Evolutionary conservation across 257 asterid genomes (phyloP).

Genomic region (Salvia miltiorrhiza): DNA sequence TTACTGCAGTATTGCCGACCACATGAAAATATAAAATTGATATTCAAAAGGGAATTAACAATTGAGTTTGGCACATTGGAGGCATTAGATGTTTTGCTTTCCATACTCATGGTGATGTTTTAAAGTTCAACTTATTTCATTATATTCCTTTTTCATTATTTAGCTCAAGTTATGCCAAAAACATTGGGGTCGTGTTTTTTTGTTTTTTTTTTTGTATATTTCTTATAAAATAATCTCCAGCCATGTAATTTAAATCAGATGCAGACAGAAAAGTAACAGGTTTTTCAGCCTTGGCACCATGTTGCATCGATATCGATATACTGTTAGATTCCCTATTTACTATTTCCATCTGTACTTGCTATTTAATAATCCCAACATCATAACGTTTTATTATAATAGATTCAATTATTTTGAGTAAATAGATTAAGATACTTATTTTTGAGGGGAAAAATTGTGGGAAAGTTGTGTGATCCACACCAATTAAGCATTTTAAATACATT

Average conservation of each 20-base stretch:
- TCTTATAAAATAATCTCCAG: neutral
- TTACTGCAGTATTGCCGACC: neutral
- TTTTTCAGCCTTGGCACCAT: neutral
- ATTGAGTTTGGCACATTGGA: neutral
- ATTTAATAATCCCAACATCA: neutral
- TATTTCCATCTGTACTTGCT: neutral
- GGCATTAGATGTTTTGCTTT: neutral
- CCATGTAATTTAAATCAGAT: neutral
- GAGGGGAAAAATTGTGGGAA: no score
- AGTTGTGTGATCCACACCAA: no score
- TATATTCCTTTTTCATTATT: slow-evolving; percentile 11
- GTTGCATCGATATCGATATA: neutral
- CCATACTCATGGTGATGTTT: neutral
- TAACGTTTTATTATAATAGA: neutral
- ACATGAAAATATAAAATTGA: neutral
- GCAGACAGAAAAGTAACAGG: neutral
- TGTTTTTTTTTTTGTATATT: neutral
- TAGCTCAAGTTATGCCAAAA: neutral
- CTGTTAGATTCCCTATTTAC: neutral
- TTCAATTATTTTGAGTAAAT: no score
- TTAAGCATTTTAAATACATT: no score
- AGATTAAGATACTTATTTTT: no score
- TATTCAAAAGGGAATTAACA: neutral
- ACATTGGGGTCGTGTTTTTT: neutral
- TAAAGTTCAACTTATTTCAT: neutral